Base-by-base conservation (phyloP, 2,329 filamentous ascomycete genomes). In the Phialophora verrucosa region DNA sequence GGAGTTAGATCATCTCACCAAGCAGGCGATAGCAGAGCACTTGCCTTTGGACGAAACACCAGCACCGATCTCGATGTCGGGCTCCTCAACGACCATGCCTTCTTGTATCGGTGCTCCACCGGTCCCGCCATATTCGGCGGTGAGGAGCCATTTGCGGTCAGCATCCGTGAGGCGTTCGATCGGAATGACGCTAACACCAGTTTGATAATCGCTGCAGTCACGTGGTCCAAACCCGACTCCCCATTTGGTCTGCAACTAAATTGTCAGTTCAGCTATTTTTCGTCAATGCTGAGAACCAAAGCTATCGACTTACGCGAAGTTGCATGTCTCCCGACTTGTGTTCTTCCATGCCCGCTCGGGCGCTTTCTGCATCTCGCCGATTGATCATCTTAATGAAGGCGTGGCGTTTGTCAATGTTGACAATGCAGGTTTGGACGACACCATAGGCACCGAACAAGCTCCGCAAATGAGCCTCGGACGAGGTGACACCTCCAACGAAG, bases 321-420 rank as follows among this genome's bases (percentile, higher is more conserved):
- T 92, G 87, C 73, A 91, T 86, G 59, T 92, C 90, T 4, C 89
- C 84, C 66, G 88, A 86, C 70, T 90, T 88, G 68, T 88, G 87
- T 60, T 88, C 88, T 77, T 97, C 93, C 88, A 98, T 97, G 59
- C 89, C 91, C 44, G 90, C 87, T 76, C 96, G 96, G 59, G 95
- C 95, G 69, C 78, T 83, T 66, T 96, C 85, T 14, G 95, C 94
- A 78, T 97, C 92, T 69, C 88, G 85, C 44, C 96, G 92, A 70
- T 88, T 95, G 72, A 95, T 87, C 95, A 99, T 99, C 81, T 99
- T 99, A 75, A 99, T 94, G 77, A 99, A 99, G 5, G 95, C 95
- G 78, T 99, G 95, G 20, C 95, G 91, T 81, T 98, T 99, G 75
- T 99, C 95, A 75, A 92, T 91, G 81, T 99, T 98, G 72, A 97